These are phyloP conservation scores for Scedosporium minutisporum DNA, from an alignment of 2,329 filamentous ascomycete species.

Conservation along the genomic window DNA sequence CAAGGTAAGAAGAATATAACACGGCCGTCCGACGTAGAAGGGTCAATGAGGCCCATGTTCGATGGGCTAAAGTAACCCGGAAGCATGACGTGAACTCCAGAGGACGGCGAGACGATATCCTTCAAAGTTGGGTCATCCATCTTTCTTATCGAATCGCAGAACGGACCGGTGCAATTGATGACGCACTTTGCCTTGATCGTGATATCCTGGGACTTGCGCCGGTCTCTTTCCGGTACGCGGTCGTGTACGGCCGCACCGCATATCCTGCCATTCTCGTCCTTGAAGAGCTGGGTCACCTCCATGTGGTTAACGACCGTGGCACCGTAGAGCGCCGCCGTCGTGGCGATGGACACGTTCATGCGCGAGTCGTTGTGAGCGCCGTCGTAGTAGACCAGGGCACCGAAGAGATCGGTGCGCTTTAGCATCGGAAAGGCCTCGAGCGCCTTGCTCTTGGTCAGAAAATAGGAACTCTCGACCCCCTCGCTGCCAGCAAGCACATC, in stretches of 20 bases:
- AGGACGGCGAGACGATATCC: slow-evolving; percentile 77
- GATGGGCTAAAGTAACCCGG: slow-evolving; percentile 79
- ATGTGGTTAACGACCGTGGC: slow-evolving; percentile 75
- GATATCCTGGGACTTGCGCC: slow-evolving; percentile 47
- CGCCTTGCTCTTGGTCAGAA: slow-evolving; percentile 76
- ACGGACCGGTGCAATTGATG: slow-evolving; percentile 83
- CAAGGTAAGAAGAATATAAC: slow-evolving; percentile 91
- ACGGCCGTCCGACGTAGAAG: slow-evolving; percentile 75
- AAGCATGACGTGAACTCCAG: slow-evolving; percentile 77
- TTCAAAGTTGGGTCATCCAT: slow-evolving; percentile 64
- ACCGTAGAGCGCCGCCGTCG: slow-evolving; percentile 82
- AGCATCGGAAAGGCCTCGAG: slow-evolving; percentile 84
- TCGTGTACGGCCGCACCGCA: slow-evolving; percentile 68
- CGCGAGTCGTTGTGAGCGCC: slow-evolving; percentile 86
- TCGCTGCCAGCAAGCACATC: slow-evolving; percentile 78
- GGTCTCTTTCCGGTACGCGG: slow-evolving; percentile 55
- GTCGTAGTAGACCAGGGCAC: slow-evolving; percentile 84
- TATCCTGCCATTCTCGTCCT: slow-evolving; percentile 62
- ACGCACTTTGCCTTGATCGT: slow-evolving; percentile 68
- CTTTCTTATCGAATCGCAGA: slow-evolving; percentile 76
- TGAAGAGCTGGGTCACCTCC: slow-evolving; percentile 68
- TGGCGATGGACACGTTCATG: slow-evolving; percentile 82
- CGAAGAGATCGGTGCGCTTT: slow-evolving; percentile 67
- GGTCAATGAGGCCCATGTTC: slow-evolving; percentile 82
- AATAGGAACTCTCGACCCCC: slow-evolving; percentile 83